Base-by-base conservation (phyloP, 1,139 yeast species). In the Debaryomyces psychrophilus region DNA sequence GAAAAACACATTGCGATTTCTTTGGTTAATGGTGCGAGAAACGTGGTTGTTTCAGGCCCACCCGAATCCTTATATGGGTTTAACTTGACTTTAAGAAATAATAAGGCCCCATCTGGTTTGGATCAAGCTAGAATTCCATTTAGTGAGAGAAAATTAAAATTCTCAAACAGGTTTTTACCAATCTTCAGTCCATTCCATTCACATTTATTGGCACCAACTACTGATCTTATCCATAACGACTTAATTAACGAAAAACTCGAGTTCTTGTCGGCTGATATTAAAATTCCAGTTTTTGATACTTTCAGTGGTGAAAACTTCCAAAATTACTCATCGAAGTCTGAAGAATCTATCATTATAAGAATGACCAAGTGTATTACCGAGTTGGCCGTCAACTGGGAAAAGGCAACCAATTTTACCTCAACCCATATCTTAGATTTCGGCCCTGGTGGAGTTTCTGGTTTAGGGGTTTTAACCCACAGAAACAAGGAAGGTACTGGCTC, bases 401-500 rank as follows among this genome's bases (percentile, higher is more conserved):
- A 60, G 29, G 95, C 99, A 29, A 92, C 97, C 44, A 68, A 81
- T 54, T 89, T 89, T 65, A 64, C 79, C 46, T 81, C 95, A 25
- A 87, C 97, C 44, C 99, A 95, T 67, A 81, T 93, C 58, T 71
- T 93, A 56, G 99, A 93, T 70, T 93, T 93, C 61, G 99, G 99
- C 64, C 99, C 99, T 51, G 99, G 99, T 70, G 99, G 98, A 58
- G 85, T 89, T 44, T 89, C 98, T 41, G 99, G 99, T 57, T 79
- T 93, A 58, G 99, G 99, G 71, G 87, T 88, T 53, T 81, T 93
- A 60, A 93, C 99, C 49, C 97, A 90, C 72, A 87, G 96, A 72
- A 93, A 92, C 76, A 93, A 92, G 73, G 99, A 93, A 63, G 99
- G 99, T 71, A 90, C 98, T 46, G 99, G 99, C 69, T 87, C 90